Percentiles rank a stretch among this genome's conserved stretches.
Conservation (phyloP, 2,329 filamentous ascomycete species). For the Neonectria magnoliae region DNA sequence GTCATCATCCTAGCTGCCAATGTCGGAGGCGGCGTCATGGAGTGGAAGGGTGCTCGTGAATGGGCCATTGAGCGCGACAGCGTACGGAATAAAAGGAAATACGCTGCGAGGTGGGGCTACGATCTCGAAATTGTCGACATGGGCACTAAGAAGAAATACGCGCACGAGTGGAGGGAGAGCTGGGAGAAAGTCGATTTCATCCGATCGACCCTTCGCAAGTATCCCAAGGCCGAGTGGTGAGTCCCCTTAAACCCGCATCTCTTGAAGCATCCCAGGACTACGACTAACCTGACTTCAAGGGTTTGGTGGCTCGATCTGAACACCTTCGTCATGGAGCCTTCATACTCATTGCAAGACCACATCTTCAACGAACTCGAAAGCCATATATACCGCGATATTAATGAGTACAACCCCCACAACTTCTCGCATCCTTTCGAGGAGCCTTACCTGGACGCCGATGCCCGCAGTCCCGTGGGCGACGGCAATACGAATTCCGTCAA, state of each 20-base stretch:
- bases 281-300: constrained; percentile 71
- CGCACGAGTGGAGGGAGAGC: constrained; percentile 98
- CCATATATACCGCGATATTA: constrained; percentile 93
- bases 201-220: constrained; percentile 87
- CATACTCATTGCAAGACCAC: constrained; percentile 87
- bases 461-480: constrained; percentile 80
- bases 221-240: constrained; percentile 95
- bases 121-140: constrained; percentile 97
- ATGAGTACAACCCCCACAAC: constrained; percentile 93
- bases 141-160: constrained; percentile 98
- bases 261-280: not conserved
- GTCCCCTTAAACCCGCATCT: constrained; percentile 43
- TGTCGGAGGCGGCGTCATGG: constrained; percentile 96
- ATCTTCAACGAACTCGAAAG: constrained; percentile 83
- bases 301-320: constrained; percentile 99
- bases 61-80: constrained; percentile 99
- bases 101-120: constrained; percentile 89
- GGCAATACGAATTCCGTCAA: constrained; percentile 82
- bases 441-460: constrained; percentile 78
- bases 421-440: constrained; percentile 84
- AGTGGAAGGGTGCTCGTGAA: constrained; percentile 96
- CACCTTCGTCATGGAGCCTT: constrained; percentile 97
- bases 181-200: constrained; percentile 99
- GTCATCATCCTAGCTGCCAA: constrained; percentile 96
- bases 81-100: constrained; percentile 92